phyloP scores from a whole-genome alignment of 768 basidiomycete species.

The Neoboletus magnificus region DNA sequence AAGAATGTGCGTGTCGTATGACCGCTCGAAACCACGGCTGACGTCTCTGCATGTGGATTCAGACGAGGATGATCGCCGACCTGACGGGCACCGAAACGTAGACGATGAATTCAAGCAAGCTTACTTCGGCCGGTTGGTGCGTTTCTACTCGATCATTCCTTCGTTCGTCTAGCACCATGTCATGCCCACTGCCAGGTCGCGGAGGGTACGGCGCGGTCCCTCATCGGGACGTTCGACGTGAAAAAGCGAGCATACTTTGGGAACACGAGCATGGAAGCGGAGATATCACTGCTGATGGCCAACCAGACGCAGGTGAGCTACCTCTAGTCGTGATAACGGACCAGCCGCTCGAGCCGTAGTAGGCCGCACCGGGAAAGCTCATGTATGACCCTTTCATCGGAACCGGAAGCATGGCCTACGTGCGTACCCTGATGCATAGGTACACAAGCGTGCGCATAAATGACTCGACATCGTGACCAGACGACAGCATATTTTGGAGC shows the following conservation, averaged over 20 bases:
- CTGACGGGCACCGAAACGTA: constrained; percentile 49
- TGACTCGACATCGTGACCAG: constrained; percentile 35
- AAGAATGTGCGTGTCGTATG: constrained; percentile 67
- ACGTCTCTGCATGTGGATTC: neutral
- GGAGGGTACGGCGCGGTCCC: constrained; percentile 63
- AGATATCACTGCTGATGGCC: constrained; percentile 93
- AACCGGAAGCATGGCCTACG: constrained; percentile 89
- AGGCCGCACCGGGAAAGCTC: constrained; percentile 87
- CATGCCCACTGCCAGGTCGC: constrained; percentile 38
- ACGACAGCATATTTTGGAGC: constrained; percentile 88
- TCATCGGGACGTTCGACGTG: constrained; percentile 74
- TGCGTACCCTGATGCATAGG: constrained; percentile 26
- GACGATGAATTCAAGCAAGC: constrained; percentile 68
- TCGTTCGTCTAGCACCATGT: neutral
- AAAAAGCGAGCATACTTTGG: constrained; percentile 90
- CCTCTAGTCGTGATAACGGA: neutral
- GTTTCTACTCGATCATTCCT: constrained; percentile 24
- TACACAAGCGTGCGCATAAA: constrained; percentile 1
- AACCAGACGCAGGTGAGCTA: constrained; percentile 85
- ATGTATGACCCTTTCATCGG: constrained; percentile 96
- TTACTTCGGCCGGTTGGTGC: constrained; percentile 87
- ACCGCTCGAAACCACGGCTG: neutral
- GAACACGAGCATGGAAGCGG: constrained; percentile 97
- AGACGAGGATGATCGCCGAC: constrained; percentile 53
- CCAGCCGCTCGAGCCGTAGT: neutral